phyloP scores from a whole-genome alignment of 345 rosid species.

The Aquilaria malaccensis region DNA sequence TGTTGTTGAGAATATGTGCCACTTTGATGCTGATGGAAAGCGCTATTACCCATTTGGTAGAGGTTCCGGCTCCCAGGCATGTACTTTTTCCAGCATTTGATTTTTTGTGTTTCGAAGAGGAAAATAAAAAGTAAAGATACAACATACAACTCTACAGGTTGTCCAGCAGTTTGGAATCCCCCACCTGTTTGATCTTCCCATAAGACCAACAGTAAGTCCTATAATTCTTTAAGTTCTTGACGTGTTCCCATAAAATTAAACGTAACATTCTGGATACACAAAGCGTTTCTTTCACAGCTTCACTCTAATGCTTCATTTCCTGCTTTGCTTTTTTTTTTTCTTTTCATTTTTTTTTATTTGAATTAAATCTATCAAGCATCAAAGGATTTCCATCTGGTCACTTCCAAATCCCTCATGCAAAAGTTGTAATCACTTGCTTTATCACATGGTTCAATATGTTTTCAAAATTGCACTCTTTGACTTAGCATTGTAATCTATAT shows the following conservation, averaged over 20 bases:
- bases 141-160: constrained; percentile 44
- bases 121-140: constrained; percentile 3
- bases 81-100: constrained; percentile 14
- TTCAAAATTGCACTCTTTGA: not conserved
- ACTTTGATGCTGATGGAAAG: constrained; percentile 95
- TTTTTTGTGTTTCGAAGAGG: constrained; percentile 3
- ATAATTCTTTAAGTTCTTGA: not conserved
- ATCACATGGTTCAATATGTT: too few species aligned
- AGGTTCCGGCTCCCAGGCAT: constrained; percentile 96
- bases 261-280: not conserved
- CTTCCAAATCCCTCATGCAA: not conserved
- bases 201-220: constrained; percentile 65
- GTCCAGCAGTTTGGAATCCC: constrained; percentile 97
- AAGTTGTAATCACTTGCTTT: too few species aligned
- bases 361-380: not conserved
- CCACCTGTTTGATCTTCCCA: constrained; percentile 95
- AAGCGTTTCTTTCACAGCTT: not conserved
- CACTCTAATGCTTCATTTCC: constrained; percentile 2
- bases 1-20: constrained; percentile 96
- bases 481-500: not conserved
- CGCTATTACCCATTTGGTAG: constrained; percentile 93
- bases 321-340: not conserved
- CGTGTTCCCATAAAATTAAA: not conserved
- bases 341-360: not conserved
- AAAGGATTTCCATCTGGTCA: not conserved